Evolutionary conservation across 495 filamentous ascomycete genomes (phyloP), one percentile per base, ranked within the genome.

Genomic region (Penicillium atrosanguineum): DNA sequence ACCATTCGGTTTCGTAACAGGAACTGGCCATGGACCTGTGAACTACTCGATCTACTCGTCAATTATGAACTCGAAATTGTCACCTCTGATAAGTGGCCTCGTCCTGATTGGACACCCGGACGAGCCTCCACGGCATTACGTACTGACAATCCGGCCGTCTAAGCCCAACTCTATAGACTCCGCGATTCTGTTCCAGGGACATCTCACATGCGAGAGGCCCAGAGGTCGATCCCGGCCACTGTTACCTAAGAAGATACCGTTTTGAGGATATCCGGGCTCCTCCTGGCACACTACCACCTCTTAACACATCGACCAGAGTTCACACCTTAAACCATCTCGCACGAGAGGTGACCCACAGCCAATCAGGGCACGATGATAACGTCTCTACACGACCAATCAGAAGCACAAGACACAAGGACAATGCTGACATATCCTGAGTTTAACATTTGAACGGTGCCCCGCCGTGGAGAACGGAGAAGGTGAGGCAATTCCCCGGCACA

Each of bases 1-100:
- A 20, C 55, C 52, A 57, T 64, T 67, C 52, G 20, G 49, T 67
- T 57, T 67, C 64, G 64, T 67, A 67, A 67, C 48, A 58, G 49
- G 41, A 57, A 57, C 38, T 18, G 11, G 41, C 16, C 16, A 29
- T n/a, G 41, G 31, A 37, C 45, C 50, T 37, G n/a, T 37, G 34
- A 37, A 37, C 1, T 6, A 0, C 19, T 6, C 0, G 5, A 7
- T 7, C 6, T 6, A 19, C 38, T 40, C n/a, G 7, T 9, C 0
- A 54, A 63, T 60, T 63, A 63, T 53, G 43, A 41, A 36, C 37
- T 48, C 29, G 36, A 40, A 64, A 65, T 67, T 67, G 64, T 67
- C 64, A 67, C 39, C 16, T 37, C 45, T 42, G 64, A 67, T 67
- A 67, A 67, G 58, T 16, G 1, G n/a, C 6, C 1, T 4, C 1